Percentiles rank a stretch among this genome's conserved stretches.
Conservation (phyloP, 2,329 filamentous ascomycete genomes). For the Camptophora hylomeconis region DNA sequence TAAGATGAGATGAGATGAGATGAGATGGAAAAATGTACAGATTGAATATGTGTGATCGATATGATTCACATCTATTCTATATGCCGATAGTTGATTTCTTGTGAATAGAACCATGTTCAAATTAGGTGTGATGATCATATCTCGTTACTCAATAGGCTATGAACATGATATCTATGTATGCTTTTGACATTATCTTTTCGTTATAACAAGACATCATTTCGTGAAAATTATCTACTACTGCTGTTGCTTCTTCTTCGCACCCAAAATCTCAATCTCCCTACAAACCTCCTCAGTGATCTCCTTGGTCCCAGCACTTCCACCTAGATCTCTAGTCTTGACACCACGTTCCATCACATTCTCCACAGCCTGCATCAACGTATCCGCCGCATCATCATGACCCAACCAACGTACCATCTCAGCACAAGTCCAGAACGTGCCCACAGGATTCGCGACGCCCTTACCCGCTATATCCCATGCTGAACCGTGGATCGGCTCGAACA, state of each 20-base stretch:
- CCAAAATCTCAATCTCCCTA: constrained; percentile 11
- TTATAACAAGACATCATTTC: no score
- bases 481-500: constrained; percentile 56
- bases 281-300: constrained; percentile 46
- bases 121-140: no score
- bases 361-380: constrained; percentile 44
- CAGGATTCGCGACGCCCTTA: constrained; percentile 88
- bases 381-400: constrained; percentile 45
- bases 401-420: constrained; percentile 56
- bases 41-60: no score
- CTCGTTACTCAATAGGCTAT: no score
- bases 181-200: no score
- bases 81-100: no score
- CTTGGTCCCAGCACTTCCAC: constrained; percentile 43
- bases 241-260: background rate
- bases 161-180: no score
- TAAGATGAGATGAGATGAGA: no score
- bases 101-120: no score
- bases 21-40: no score
- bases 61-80: no score
- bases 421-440: constrained; percentile 57
- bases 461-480: constrained; percentile 94
- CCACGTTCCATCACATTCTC: constrained; percentile 46
- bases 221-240: no score
- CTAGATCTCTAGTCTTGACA: constrained; percentile 47